Evolutionary conservation across 306 rosid genomes (phyloP), one percentile per base, ranked within the genome.

Genomic region (Cucurbita pepo): DNA sequence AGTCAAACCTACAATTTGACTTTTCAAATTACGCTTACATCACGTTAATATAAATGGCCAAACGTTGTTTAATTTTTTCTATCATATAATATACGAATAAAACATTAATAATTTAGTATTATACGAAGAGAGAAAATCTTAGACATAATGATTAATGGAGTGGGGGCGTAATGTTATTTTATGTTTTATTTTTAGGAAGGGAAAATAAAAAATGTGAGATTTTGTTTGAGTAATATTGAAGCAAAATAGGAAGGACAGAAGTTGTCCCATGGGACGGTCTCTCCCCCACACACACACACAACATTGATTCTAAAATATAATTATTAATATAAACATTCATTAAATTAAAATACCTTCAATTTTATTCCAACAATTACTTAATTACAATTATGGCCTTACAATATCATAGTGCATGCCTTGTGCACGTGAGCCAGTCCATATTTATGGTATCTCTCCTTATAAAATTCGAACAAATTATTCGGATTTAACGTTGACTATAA

Each of bases 161-260:
- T 47, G 73, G 73, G 73, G 73, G 72, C 72, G 41, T 45, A 48
- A 41, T 22, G 56, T 69, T 48, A 14, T 14, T 25, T 69, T 67
- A 47, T 67, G 10, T 67, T 50, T 22, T 47, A 7, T 67, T 44
- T 67, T 44, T 21, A 22, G n/a, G 9, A 64, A 41, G 10, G 30
- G 2, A n/a, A 34, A 37, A 40, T 30, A 62, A 18, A 43, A 66
- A 66, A 13, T 18, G 0, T 66, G 47, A 41, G 38, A 16, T 11
- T 66, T 66, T 10, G 3, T 66, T 67, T 67, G 73, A 69, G 73
- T 69, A 69, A 48, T 69, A 69, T 69, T 69, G 73, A 69, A 69
- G 73, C 57, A 69, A 48, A 69, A 69, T 69, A 25, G 56, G 73
- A 69, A 69, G 56, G 38, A 66, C 53, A 45, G 30, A 5, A 55